Evolutionary conservation across 495 filamentous ascomycete genomes (phyloP).

Genomic region (Oleoguttula mirabilis): DNA sequence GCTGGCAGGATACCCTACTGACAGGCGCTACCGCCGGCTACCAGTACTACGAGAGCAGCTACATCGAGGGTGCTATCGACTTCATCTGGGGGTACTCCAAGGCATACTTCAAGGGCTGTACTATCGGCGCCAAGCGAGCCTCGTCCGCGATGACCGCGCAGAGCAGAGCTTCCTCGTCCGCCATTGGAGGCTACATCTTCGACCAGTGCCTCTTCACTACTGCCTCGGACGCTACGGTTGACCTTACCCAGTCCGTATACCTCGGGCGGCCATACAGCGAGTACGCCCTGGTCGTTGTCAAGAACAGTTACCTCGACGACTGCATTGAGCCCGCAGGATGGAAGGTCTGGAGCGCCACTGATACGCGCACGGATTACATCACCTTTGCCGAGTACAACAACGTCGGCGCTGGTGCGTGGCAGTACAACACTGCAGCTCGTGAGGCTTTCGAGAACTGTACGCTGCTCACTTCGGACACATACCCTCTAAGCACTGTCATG

Average conservation of each 20-base stretch:
- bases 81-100: slow-evolving; percentile 21
- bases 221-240: slow-evolving; percentile 13
- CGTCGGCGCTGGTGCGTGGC: slow-evolving; percentile 9
- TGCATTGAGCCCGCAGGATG: slow-evolving; percentile 12
- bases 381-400: slow-evolving; percentile 19
- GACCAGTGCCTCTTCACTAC: slow-evolving; percentile 19
- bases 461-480: slow-evolving; percentile 15
- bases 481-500: slow-evolving; percentile 13
- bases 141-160: slow-evolving; percentile 17
- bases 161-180: slow-evolving; percentile 11
- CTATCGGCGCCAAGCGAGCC: slow-evolving; percentile 14
- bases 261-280: slow-evolving; percentile 12
- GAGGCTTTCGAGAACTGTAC: slow-evolving; percentile 12
- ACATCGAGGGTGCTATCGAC: slow-evolving; percentile 16
- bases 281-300: slow-evolving; percentile 17
- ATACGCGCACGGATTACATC: slow-evolving; percentile 13
- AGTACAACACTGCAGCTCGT: slow-evolving; percentile 17
- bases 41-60: slow-evolving; percentile 18
- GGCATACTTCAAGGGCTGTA: slow-evolving; percentile 21
- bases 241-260: slow-evolving; percentile 15
- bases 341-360: slow-evolving; percentile 17
- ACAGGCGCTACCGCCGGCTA: slow-evolving; percentile 15
- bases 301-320: slow-evolving; percentile 13
- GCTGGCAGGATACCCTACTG: slow-evolving; percentile 20
- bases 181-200: slow-evolving; percentile 19